A percentile compares a stretch with the other conserved stretches of the same genome.
phyloP scores from a whole-genome alignment of 495 filamentous ascomycete species.

The Immersiella caudata region DNA sequence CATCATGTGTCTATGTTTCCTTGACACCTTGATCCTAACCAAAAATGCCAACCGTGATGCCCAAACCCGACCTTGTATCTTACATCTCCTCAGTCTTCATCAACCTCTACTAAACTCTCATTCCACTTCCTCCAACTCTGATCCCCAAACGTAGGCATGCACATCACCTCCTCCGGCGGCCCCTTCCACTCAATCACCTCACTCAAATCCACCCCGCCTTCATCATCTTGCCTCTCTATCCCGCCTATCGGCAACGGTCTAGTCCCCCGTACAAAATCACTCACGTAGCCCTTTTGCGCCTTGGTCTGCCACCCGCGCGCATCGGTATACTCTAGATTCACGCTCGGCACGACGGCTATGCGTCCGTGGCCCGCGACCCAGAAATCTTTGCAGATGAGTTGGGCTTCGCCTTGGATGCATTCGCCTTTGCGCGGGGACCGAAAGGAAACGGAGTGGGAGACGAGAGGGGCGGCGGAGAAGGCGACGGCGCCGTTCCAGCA shows the following conservation, averaged over 20 bases:
- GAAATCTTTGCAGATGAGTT: constrained; percentile 54
- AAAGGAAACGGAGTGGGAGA: constrained; percentile 42
- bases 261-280: constrained; percentile 27
- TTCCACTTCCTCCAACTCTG: constrained; percentile 37
- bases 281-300: constrained; percentile 44
- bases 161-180: constrained; percentile 34
- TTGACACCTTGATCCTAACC: too few relatives aligned
- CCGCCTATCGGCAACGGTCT: not conserved
- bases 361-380: constrained; percentile 49
- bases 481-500: constrained; percentile 57
- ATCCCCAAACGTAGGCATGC: constrained; percentile 25
- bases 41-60: too few relatives aligned
- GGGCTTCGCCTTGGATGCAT: constrained; percentile 52
- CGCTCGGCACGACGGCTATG: constrained; percentile 52
- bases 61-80: too few relatives aligned
- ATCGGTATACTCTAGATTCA: constrained; percentile 53
- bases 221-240: not conserved
- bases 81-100: too few relatives aligned
- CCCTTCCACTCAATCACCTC: constrained; percentile 26
- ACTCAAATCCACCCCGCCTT: constrained; percentile 8
- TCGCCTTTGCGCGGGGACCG: constrained; percentile 41
- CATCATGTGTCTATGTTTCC: too few relatives aligned
- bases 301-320: constrained; percentile 44
- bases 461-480: constrained; percentile 32
- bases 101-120: constrained; percentile 18